Conservation (phyloP, 2,329 filamentous ascomycete species). For the Huntiella bhutanensis region DNA sequence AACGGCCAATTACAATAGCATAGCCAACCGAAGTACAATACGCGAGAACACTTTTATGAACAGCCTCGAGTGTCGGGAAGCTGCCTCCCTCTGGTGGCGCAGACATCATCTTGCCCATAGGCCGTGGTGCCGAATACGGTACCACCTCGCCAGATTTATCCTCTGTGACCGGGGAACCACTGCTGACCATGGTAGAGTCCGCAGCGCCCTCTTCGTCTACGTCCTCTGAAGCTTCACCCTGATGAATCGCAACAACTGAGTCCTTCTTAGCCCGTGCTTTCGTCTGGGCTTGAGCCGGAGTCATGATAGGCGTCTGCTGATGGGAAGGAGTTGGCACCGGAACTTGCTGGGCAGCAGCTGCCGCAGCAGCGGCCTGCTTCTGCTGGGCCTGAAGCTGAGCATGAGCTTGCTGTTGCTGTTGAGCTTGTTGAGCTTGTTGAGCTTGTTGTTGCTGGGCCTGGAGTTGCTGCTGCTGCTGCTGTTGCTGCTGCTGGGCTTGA, state of each 20-base stretch:
- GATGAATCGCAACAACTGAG: conserved; percentile 6
- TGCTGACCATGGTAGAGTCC: conserved; percentile 9
- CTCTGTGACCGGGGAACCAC: conserved; percentile 15
- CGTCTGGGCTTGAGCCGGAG: conserved; percentile 13
- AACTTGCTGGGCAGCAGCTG: conserved; percentile 16
- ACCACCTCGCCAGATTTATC: conserved; percentile 27
- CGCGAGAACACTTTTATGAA: conserved; percentile 43
- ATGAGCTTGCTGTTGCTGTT: conserved; percentile 10
- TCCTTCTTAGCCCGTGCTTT: conserved; percentile 20
- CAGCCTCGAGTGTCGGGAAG: conserved; percentile 43
- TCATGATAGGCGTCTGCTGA: conserved; percentile 5
- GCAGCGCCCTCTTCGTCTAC: conserved; percentile 17
- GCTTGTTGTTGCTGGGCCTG: conserved; percentile 11
- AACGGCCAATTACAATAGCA: conserved; percentile 47
- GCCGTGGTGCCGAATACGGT: conserved; percentile 31
- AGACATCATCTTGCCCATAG: conserved; percentile 41
- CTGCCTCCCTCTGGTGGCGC: conserved; percentile 44
- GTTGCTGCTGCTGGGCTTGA: conserved; percentile 4
- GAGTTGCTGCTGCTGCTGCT: neutral
- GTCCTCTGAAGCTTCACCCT: conserved; percentile 4
- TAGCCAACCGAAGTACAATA: conserved; percentile 50
- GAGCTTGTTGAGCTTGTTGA: conserved; percentile 12
- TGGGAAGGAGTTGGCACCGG: conserved; percentile 13
- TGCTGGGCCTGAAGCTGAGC: conserved; percentile 8
- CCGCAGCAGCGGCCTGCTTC: conserved; percentile 11